phyloP scores from a whole-genome alignment of 805 yeast genomes.

The Limtongia smithiae region DNA sequence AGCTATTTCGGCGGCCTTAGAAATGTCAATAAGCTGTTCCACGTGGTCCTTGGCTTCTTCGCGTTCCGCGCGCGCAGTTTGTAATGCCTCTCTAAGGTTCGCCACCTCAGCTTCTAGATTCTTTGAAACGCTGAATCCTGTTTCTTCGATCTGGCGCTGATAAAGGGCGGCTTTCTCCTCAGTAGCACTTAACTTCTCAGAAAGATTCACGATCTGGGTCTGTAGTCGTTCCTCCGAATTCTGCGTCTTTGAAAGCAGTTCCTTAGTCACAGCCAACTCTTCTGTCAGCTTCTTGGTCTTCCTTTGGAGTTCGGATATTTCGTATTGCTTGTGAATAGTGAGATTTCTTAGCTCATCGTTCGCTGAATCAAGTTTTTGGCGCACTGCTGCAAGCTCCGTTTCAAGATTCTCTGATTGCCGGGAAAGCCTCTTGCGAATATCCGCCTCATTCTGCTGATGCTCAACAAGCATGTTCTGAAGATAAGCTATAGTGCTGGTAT shows the following conservation, averaged over 20 bases:
- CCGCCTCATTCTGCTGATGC: constrained; percentile 51
- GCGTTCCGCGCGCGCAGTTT: constrained; percentile 52
- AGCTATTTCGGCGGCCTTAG: constrained; percentile 64
- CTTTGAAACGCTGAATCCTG: constrained; percentile 33
- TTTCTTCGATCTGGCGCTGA: constrained; percentile 34
- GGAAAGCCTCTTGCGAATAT: constrained; percentile 48
- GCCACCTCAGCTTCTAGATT: constrained; percentile 37
- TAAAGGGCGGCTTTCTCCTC: constrained; percentile 31
- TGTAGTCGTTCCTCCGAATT: constrained; percentile 42
- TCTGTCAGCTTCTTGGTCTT: constrained; percentile 51
- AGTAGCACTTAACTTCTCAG: constrained; percentile 34
- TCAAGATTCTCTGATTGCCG: constrained; percentile 51
- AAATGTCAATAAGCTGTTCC: constrained; percentile 56
- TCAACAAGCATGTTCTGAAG: constrained; percentile 61
- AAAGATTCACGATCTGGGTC: constrained; percentile 39
- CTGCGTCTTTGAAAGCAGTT: constrained; percentile 45
- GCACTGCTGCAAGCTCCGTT: constrained; percentile 44
- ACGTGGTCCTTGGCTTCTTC: constrained; percentile 55
- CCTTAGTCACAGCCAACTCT: constrained; percentile 45
- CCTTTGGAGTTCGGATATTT: constrained; percentile 53
- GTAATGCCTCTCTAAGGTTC: constrained; percentile 41
- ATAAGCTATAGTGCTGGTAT: constrained; percentile 55
- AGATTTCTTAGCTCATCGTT: constrained; percentile 51
- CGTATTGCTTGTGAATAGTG: constrained; percentile 56
- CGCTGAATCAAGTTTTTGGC: constrained; percentile 47